A percentile compares a stretch with the other conserved stretches of the same genome.
Evolutionary conservation across 371 early-diverging fungal species (phyloP).

Genomic region (Batrachochytrium dendrobatidis): DNA sequence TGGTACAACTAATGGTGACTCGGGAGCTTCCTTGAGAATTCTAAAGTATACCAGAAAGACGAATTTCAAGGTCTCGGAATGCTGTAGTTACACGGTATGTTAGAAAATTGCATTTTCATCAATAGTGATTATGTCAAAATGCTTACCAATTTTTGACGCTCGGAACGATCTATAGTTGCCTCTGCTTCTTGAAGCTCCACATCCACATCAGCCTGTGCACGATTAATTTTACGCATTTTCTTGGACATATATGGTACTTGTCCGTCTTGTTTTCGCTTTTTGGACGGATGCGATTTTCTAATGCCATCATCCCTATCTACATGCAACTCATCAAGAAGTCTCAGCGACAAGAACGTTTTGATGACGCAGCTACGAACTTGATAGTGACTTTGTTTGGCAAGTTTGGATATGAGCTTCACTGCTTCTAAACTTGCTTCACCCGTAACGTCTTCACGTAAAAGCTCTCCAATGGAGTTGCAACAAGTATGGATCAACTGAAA

Average conservation of each 20-base stretch:
- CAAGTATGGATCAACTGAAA: constrained; percentile 56
- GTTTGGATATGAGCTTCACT: constrained; percentile 70
- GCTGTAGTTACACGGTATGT: constrained; percentile 24
- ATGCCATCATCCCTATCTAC: constrained; percentile 15
- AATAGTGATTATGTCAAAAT: background rate
- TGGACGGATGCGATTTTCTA: background rate
- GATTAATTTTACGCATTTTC: constrained; percentile 62
- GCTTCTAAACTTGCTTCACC: constrained; percentile 82
- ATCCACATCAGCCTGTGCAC: constrained; percentile 66
- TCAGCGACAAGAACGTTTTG: constrained; percentile 65
- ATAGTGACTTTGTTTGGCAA: constrained; percentile 75
- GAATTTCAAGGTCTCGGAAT: constrained; percentile 83
- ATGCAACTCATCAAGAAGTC: constrained; percentile 70
- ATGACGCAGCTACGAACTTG: constrained; percentile 52
- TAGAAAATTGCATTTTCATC: background rate
- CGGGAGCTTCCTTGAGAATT: constrained; percentile 76
- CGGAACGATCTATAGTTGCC: constrained; percentile 66
- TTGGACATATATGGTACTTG: constrained; percentile 65
- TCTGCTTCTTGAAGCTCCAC: constrained; percentile 78
- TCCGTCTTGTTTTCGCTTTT: constrained; percentile 16
- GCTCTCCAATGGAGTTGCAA: constrained; percentile 60
- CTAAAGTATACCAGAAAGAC: constrained; percentile 90
- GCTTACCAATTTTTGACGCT: constrained; percentile 57
- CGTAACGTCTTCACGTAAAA: constrained; percentile 77
- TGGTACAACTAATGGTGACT: constrained; percentile 69